Evolutionary conservation across 2,329 filamentous ascomycete species (phyloP).

Genomic region (Alternaria novae-zelandiae): DNA sequence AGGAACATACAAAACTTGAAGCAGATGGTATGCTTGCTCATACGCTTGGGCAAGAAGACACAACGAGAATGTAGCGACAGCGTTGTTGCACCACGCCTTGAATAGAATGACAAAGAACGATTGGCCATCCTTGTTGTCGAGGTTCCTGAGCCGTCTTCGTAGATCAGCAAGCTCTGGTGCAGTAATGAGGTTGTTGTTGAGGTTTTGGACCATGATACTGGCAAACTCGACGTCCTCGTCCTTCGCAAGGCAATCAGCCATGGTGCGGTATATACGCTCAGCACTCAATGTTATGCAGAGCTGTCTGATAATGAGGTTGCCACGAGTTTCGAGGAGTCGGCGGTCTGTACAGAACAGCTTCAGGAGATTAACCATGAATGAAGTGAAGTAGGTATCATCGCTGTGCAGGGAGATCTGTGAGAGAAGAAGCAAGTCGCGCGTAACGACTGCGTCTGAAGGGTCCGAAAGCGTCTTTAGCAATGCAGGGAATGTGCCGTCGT

Average conservation of each 20-base stretch:
- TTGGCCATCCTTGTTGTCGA: conserved; percentile 94
- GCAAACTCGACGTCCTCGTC: conserved; percentile 99
- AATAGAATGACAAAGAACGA: conserved; percentile 94
- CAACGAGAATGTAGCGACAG: conserved; percentile 94
- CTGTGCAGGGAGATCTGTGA: conserved; percentile 97
- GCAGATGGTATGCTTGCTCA: conserved; percentile 93
- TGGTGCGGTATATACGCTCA: conserved; percentile 91
- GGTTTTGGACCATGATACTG: conserved; percentile 98
- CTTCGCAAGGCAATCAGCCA: conserved; percentile 95
- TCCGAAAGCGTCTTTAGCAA: conserved; percentile 95
- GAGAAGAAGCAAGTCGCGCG: conserved; percentile 87
- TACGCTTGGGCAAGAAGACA: conserved; percentile 96
- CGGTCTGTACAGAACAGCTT: conserved; percentile 96
- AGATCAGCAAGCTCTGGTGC: conserved; percentile 92
- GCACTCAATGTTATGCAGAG: conserved; percentile 91
- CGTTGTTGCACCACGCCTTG: conserved; percentile 97
- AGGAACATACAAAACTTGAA: conserved; percentile 84
- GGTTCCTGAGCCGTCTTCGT: conserved; percentile 84
- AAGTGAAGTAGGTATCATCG: conserved; percentile 95
- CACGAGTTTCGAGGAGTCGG: conserved; percentile 85
- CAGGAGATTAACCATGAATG: conserved; percentile 96
- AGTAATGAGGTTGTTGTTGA: conserved; percentile 99
- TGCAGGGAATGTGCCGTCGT: conserved; percentile 95
- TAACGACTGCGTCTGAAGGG: conserved; percentile 93
- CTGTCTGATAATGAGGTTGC: conserved; percentile 95